Evolutionary conservation across 2,329 filamentous ascomycete species (phyloP).

Genomic region (Myriosclerotinia curreyana): DNA sequence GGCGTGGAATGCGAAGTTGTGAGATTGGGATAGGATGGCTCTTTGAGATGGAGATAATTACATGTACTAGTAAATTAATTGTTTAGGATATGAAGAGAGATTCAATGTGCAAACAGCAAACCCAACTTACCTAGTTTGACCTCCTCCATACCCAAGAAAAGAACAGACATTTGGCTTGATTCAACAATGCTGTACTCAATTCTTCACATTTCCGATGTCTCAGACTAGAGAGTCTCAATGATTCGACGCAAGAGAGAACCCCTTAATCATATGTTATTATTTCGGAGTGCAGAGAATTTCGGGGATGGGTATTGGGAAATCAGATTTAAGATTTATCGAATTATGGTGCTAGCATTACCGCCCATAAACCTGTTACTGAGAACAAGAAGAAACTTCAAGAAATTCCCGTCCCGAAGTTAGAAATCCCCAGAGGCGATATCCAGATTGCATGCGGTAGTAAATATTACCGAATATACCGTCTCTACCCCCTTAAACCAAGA

Average conservation of each 20-base stretch:
- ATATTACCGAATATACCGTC: not conserved
- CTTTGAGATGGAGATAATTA: not conserved
- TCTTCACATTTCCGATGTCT: too few species aligned
- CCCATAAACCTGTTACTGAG: not conserved
- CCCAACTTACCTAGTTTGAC: too few species aligned
- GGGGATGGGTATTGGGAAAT: not conserved
- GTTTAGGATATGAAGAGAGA: not conserved
- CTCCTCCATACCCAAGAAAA: not conserved
- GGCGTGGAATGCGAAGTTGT: constrained; percentile 48
- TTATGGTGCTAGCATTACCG: not conserved
- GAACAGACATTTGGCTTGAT: too few species aligned
- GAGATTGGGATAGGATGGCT: constrained; percentile 16
- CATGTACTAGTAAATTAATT: not conserved
- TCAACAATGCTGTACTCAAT: too few species aligned
- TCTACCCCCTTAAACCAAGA: not conserved
- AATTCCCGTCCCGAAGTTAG: too few species aligned
- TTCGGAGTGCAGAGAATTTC: not conserved
- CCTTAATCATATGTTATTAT: not conserved
- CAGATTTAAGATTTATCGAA: not conserved
- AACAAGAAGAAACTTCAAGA: not conserved
- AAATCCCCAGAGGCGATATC: not conserved
- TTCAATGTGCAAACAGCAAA: not conserved
- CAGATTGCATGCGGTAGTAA: not conserved
- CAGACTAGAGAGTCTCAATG: too few species aligned
- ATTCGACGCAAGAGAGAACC: too few species aligned